Conservation (phyloP, 768 basidiomycete species). For the Boletus rex-veris region DNA sequence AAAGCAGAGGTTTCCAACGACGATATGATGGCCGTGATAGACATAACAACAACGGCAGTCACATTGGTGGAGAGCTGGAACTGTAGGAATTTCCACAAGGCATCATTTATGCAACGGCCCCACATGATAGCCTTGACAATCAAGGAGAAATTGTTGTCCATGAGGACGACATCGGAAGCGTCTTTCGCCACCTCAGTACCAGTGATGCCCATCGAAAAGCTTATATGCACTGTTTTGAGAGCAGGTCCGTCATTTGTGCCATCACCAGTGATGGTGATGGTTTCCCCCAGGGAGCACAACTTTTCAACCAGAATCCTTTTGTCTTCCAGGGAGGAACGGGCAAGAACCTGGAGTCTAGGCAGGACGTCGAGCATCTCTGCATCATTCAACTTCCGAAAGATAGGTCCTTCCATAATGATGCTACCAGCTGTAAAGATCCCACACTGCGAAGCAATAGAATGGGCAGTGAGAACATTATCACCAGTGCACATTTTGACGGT, state of each 20-base stretch:
- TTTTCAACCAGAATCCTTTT: slow-evolving; percentile 92
- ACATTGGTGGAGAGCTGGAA: slow-evolving; percentile 95
- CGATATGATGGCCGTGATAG: slow-evolving; percentile 84
- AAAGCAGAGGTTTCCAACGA: slow-evolving; percentile 72
- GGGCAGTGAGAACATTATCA: slow-evolving; percentile 91
- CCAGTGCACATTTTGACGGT: slow-evolving; percentile 98
- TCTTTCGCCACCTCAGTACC: slow-evolving; percentile 99
- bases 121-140: slow-evolving; percentile 98
- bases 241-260: slow-evolving; percentile 98
- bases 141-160: slow-evolving; percentile 95
- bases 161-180: slow-evolving; percentile 97
- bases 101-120: slow-evolving; percentile 98
- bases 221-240: slow-evolving; percentile 91
- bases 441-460: slow-evolving; percentile 95
- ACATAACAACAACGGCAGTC: slow-evolving; percentile 92
- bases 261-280: slow-evolving; percentile 95
- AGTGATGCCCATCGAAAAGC: slow-evolving; percentile 98
- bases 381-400: slow-evolving; percentile 78
- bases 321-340: slow-evolving; percentile 95
- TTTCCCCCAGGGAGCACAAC: slow-evolving; percentile 80
- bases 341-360: slow-evolving; percentile 93
- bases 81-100: slow-evolving; percentile 95
- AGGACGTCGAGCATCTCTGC: slow-evolving; percentile 76
- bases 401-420: slow-evolving; percentile 96
- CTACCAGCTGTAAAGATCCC: slow-evolving; percentile 93